These are phyloP conservation scores for Mucor racemosus DNA, from an alignment of 371 early-diverging fungal species.

Conservation along the genomic window DNA sequence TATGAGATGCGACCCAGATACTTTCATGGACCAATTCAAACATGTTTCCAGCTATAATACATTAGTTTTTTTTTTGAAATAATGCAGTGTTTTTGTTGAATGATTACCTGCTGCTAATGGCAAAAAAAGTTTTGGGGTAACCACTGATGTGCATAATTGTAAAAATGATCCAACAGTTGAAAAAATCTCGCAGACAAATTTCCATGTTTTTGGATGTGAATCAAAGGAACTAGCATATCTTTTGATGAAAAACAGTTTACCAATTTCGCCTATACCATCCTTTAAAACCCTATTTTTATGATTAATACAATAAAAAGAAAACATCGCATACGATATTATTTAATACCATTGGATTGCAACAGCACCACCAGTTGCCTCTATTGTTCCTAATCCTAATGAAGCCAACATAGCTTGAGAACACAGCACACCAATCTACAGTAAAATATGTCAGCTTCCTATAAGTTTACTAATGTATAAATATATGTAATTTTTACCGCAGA, in stretches of 20 bases:
- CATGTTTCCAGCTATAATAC: constrained; percentile 53
- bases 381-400: constrained; percentile 62
- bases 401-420: constrained; percentile 75
- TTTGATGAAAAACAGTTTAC: constrained; percentile 77
- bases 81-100: not conserved
- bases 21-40: constrained; percentile 68
- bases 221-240: constrained; percentile 72
- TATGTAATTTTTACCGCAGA: constrained; percentile 49
- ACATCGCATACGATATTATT: not conserved
- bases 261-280: constrained; percentile 74
- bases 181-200: constrained; percentile 59
- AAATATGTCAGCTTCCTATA: too few species aligned
- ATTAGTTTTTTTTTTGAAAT: not conserved
- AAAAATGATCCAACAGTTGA: constrained; percentile 61
- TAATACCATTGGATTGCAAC: constrained; percentile 75
- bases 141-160: constrained; percentile 65
- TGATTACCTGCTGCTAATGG: constrained; percentile 58
- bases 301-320: not conserved
- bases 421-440: constrained; percentile 65
- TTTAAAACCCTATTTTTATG: constrained; percentile 58
- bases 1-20: constrained; percentile 74
- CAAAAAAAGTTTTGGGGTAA: constrained; percentile 58
- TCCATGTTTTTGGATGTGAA: constrained; percentile 79
- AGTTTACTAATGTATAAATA: not conserved
- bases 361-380: constrained; percentile 66